These are phyloP conservation scores for Ophiosphaerella korrae DNA, from an alignment of 2,329 filamentous ascomycete genomes.

Conservation along the genomic window DNA sequence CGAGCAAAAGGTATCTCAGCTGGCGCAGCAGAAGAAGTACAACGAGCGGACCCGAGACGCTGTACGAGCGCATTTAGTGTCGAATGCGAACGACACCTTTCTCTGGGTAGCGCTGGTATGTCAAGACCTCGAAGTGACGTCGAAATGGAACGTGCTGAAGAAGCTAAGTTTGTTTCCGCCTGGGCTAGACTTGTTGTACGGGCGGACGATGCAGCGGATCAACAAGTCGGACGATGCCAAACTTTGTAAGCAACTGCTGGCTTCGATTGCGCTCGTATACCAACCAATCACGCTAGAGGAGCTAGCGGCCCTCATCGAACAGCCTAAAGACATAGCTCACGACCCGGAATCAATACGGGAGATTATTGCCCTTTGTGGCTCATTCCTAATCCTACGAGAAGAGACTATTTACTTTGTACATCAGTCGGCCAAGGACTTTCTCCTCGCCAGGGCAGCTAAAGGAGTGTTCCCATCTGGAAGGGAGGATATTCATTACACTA, in stretches of 20 bases:
- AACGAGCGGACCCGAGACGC: conserved; percentile 45
- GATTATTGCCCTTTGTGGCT: no score
- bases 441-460: neutral
- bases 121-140: conserved; percentile 32
- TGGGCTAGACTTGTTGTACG: conserved; percentile 47
- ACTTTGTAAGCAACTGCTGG: conserved; percentile 45
- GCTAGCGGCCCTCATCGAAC: conserved; percentile 26
- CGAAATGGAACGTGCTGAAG: conserved; percentile 10
- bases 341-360: neutral
- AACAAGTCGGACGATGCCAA: conserved; percentile 16
- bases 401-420: no score
- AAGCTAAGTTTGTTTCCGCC: conserved; percentile 38
- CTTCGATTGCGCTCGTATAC: conserved; percentile 33
- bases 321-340: conserved; percentile 6
- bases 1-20: neutral
- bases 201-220: conserved; percentile 47
- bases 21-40: conserved; percentile 31
- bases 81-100: conserved; percentile 13
- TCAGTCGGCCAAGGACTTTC: neutral
- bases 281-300: conserved; percentile 22
- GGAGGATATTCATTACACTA: neutral
- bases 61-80: conserved; percentile 25
- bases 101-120: no score
- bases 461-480: neutral
- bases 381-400: no score